Conservation (phyloP, 2,329 filamentous ascomycete species). For the Ceratocystis destructans region DNA sequence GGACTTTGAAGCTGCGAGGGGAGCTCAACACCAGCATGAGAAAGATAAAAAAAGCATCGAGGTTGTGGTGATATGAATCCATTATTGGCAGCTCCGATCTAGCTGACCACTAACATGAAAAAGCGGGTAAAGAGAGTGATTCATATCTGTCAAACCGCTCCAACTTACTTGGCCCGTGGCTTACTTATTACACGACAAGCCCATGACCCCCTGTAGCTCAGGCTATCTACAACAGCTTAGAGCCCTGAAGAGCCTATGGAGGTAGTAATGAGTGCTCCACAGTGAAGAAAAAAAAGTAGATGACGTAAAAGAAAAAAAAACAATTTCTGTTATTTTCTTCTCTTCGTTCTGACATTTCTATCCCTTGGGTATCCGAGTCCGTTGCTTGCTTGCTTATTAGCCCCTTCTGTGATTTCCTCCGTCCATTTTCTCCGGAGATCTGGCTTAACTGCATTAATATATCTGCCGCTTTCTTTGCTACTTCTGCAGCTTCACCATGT, state of each 20-base stretch:
- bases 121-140: neutral
- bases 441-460: neutral
- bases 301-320: constrained; percentile 3
- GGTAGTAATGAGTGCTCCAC: neutral
- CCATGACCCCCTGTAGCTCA: neutral
- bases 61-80: neutral
- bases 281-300: neutral
- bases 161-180: neutral
- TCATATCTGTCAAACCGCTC: neutral
- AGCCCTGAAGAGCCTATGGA: neutral
- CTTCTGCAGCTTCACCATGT: constrained; percentile 24
- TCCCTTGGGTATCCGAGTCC: neutral
- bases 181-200: neutral
- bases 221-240: neutral
- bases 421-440: neutral
- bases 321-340: neutral
- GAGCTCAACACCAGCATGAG: neutral
- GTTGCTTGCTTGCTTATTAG: neutral
- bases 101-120: neutral
- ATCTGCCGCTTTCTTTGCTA: neutral
- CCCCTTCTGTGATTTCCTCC: neutral
- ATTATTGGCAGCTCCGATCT: constrained; percentile 1
- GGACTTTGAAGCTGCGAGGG: neutral
- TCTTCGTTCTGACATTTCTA: neutral
- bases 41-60: neutral